phyloP scores from a whole-genome alignment of 1,284 basidiomycete genomes.

The Ustilago vetiveriae region DNA sequence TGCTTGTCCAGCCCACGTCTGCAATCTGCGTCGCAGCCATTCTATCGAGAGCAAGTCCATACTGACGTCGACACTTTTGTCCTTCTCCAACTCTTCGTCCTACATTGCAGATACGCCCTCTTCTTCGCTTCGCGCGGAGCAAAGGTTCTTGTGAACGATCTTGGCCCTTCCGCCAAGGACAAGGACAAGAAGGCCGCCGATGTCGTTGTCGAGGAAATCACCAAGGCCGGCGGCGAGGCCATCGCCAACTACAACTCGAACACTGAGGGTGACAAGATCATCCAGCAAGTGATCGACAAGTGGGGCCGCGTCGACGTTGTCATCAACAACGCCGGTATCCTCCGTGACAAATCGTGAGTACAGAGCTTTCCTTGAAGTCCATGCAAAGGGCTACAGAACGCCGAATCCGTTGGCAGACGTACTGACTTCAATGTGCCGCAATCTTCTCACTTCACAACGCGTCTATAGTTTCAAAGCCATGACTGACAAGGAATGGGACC shows the following conservation, averaged over 20 bases:
- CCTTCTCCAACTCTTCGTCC: neutral
- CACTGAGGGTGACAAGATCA: constrained; percentile 85
- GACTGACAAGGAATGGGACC: constrained; percentile 69
- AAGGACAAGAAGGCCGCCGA: constrained; percentile 88
- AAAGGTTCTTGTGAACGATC: constrained; percentile 76
- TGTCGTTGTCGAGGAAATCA: constrained; percentile 90
- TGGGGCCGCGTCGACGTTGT: constrained; percentile 77
- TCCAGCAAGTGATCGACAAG: constrained; percentile 84
- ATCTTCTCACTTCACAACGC: no score
- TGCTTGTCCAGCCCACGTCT: no score
- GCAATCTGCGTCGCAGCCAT: no score
- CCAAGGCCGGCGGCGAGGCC: constrained; percentile 73
- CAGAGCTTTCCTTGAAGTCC: no score
- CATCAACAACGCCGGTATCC: constrained; percentile 95
- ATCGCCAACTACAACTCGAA: constrained; percentile 84
- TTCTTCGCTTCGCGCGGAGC: constrained; percentile 85
- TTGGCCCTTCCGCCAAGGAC: constrained; percentile 78
- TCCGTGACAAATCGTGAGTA: constrained; percentile 72
- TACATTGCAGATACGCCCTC: constrained; percentile 79
- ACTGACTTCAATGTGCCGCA: no score
- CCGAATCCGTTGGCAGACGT: no score
- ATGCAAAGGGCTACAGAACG: neutral
- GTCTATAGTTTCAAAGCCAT: constrained; percentile 67
- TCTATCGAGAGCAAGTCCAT: neutral
- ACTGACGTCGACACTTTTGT: constrained; percentile 2